Evolutionary conservation across 2,329 filamentous ascomycete species (phyloP).

Genomic region (Paraphoma sp.): DNA sequence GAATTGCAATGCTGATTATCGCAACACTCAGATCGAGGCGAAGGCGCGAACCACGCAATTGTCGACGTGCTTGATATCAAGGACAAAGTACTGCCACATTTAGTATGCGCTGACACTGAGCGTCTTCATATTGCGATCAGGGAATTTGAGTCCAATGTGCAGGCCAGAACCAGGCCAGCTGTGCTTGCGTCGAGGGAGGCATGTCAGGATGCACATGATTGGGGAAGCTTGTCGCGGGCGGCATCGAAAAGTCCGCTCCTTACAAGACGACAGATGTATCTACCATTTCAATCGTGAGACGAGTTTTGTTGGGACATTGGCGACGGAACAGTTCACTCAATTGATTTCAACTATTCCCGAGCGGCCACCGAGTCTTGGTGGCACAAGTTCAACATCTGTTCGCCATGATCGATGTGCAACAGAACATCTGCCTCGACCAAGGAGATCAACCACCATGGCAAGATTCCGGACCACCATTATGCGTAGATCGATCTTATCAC

Average conservation of each 20-base stretch:
- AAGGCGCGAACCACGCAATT: constrained; percentile 5
- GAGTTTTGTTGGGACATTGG: too few relatives aligned
- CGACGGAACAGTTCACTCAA: too few relatives aligned
- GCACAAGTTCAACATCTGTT: too few relatives aligned
- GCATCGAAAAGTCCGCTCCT: constrained; percentile 1
- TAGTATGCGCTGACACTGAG: background rate
- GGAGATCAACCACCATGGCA: too few relatives aligned
- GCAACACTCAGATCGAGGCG: constrained; percentile 1
- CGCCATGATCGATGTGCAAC: too few relatives aligned
- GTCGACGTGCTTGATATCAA: constrained; percentile 1
- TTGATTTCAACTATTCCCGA: too few relatives aligned
- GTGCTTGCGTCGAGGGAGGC: constrained; percentile 5
- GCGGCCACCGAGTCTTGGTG: too few relatives aligned
- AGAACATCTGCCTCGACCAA: too few relatives aligned
- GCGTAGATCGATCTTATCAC: too few relatives aligned
- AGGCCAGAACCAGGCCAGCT: constrained; percentile 1
- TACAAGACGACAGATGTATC: constrained; percentile 1
- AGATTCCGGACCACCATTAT: too few relatives aligned
- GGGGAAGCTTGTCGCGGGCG: background rate
- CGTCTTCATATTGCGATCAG: too few relatives aligned
- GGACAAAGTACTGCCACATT: constrained; percentile 1
- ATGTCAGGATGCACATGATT: constrained; percentile 5
- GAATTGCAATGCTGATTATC: too few relatives aligned
- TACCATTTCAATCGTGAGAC: background rate
- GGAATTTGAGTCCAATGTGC: background rate